Evolutionary conservation across 2,329 filamentous ascomycete genomes (phyloP), one percentile per base, ranked within the genome.

Genomic region (Drechslerella stenobrocha): DNA sequence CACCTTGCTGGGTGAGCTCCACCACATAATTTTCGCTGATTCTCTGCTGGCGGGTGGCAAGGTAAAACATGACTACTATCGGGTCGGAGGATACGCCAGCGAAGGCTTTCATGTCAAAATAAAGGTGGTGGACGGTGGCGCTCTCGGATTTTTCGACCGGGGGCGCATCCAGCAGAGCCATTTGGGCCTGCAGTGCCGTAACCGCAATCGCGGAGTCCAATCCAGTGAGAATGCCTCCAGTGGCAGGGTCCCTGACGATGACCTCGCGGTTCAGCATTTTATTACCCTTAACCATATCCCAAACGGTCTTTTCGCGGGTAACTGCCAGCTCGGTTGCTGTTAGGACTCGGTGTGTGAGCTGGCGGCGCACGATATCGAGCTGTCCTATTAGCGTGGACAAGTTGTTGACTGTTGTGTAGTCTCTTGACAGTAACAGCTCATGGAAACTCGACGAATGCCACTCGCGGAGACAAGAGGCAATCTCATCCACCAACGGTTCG

Each of bases 391-490:
- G 81, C 59, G 83, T 82, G 1, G 90, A 88, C 75, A 97, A 85
- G 70, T 87, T 85, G 73, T 95, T 90, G 57, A 98, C 80, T 56
- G 86, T 83, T 50, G 82, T 79, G 77, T 98, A 98, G 75, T 91
- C 85, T 66, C 90, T 84, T 18, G 85, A 85, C 6, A 98, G 82
- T 0, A 98, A 82, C 22, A 97, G 81, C 75, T 95, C 90, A 77
- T 98, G 95, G 13, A 98, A 81, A 75, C 96, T 95, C 15, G 91
- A 96, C 18, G 93, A 95, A 78, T 98, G 92, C 95, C 93, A 98
- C 81, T 98, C 93, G 72, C 93, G 85, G 70, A 98, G 79, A 75
- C 93, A 98, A 2, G 91, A 96, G 11, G 93, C 91, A 73, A 98
- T 97, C 76, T 98, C 93, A 77, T 98, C 93, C 22, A 98, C 91